phyloP scores from a whole-genome alignment of 805 yeast species.

The Starmerella sp. region DNA sequence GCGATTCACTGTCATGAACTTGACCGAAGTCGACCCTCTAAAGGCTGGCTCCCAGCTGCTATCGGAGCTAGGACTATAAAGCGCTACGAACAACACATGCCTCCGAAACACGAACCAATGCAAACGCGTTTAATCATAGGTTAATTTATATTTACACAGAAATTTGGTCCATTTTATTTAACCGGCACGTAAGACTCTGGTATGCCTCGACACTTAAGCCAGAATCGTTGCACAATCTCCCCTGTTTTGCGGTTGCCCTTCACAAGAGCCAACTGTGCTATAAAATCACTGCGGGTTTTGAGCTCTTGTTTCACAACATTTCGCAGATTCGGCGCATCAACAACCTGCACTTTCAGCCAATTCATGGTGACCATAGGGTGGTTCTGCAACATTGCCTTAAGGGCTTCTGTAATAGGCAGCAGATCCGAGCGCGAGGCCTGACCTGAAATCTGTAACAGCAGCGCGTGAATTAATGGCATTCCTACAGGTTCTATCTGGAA shows the following conservation, averaged over 20 bases:
- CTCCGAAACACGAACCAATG: not conserved
- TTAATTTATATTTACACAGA: not conserved
- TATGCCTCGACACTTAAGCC: conserved; percentile 29
- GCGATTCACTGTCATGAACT: conserved; percentile 55
- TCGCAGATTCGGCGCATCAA: conserved; percentile 15
- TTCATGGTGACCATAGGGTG: conserved; percentile 12
- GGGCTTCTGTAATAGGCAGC: conserved; percentile 33
- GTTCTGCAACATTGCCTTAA: conserved; percentile 29
- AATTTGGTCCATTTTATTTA: not conserved
- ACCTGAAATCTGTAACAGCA: conserved; percentile 35
- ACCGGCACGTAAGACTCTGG: conserved; percentile 22
- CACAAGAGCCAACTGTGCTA: conserved; percentile 25
- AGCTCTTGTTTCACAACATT: conserved; percentile 10
- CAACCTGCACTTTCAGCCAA: conserved; percentile 14
- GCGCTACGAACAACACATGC: not conserved
- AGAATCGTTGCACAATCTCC: conserved; percentile 26
- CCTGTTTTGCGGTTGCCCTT: conserved; percentile 26
- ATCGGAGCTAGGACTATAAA: conserved; percentile 16
- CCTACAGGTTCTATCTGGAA: conserved; percentile 19
- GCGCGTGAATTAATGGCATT: conserved; percentile 28
- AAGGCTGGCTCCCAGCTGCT: conserved; percentile 11
- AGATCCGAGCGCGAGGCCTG: conserved; percentile 36
- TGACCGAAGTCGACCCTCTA: conserved; percentile 19
- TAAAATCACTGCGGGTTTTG: conserved; percentile 21
- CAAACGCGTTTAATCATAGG: not conserved